A percentile compares a stretch with the other conserved stretches of the same genome.
Evolutionary conservation across 1,139 yeast species (phyloP).

Genomic region (Geotrichum aggregatum): DNA sequence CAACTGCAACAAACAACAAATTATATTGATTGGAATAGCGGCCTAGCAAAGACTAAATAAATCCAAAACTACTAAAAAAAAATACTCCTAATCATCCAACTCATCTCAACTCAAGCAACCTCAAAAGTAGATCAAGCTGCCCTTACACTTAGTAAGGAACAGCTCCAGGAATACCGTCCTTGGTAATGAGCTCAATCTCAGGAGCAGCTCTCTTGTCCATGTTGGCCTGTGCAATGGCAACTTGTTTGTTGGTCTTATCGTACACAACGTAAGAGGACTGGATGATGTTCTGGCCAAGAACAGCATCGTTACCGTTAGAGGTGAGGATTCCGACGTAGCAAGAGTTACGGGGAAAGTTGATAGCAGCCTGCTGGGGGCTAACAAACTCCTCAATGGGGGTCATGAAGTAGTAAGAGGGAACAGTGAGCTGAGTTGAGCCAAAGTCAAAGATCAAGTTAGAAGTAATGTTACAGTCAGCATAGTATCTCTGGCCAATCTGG

Average conservation of each 20-base stretch:
- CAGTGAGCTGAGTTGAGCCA: conserved; percentile 42
- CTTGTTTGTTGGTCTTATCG: conserved; percentile 49
- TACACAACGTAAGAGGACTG: conserved; percentile 54
- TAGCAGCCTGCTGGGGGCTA: conserved; percentile 31
- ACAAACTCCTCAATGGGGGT: conserved; percentile 39
- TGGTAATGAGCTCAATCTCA: conserved; percentile 34
- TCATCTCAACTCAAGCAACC: no score
- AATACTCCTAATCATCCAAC: no score
- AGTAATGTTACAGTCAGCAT: conserved; percentile 41
- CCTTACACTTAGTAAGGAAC: background rate
- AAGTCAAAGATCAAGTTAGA: conserved; percentile 45
- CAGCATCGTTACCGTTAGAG: conserved; percentile 30
- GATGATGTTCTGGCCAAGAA: conserved; percentile 51
- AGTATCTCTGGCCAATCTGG: conserved; percentile 37
- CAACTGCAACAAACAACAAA: no score
- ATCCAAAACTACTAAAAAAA: no score
- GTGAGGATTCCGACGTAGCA: conserved; percentile 39
- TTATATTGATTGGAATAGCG: no score
- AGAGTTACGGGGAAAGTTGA: conserved; percentile 39
- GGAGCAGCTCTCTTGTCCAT: conserved; percentile 28
- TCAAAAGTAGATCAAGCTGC: no score
- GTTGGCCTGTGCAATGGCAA: conserved; percentile 50
- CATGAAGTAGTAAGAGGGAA: conserved; percentile 46
- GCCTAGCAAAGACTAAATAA: no score
- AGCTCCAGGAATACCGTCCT: conserved; percentile 21